Base-by-base conservation (phyloP, 2,329 filamentous ascomycete species). In the Calonectria leucothoes region DNA sequence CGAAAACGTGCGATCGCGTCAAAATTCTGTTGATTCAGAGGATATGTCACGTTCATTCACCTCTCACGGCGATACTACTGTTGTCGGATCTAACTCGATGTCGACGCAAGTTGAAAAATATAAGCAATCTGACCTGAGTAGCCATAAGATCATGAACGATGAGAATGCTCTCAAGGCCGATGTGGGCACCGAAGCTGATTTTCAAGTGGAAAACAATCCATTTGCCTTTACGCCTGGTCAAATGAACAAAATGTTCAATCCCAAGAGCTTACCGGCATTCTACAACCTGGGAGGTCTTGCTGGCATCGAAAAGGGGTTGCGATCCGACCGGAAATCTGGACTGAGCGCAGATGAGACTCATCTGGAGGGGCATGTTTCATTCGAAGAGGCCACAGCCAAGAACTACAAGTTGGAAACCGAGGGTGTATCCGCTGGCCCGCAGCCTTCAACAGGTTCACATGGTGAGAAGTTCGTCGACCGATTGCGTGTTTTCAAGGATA, bases 201-300 rank as follows among this genome's bases (percentile, higher is more conserved):
- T 97, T 79, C 79, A 91, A 17, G 92, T 96, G 14, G 89, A 93
- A 7, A 88, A 95, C 82, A 98, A 97, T 82, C 93, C 93, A 0
- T 98, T 98, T 81, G 95, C 95, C 20, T 98, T 95, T 82, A 91
- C 92, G 2, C 94, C 94, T 3, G 95, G 96, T 17, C 93, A 97
- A 81, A 88, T 98, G 75, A 93, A 92, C 79, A 98, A 98, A 84
- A 90, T 98, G 86, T 91, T 96, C 74, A 97, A 97, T 82, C 96
- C 96, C 4, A 98, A 98, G 86, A 97, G 92, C 74, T 85, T 98
- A 71, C 88, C 93, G 15, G 95, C 95, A 0, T 98, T 96, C 78
- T 94, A 93, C 80, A 93, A 93, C 17, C 83, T 98, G 6, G 95
- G 96, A 63, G 96, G 96, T 29, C 84, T 98, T 20, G 85, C 85